Base-by-base conservation (phyloP, 2,329 filamentous ascomycete species). In the Fusarium dimerum region DNA sequence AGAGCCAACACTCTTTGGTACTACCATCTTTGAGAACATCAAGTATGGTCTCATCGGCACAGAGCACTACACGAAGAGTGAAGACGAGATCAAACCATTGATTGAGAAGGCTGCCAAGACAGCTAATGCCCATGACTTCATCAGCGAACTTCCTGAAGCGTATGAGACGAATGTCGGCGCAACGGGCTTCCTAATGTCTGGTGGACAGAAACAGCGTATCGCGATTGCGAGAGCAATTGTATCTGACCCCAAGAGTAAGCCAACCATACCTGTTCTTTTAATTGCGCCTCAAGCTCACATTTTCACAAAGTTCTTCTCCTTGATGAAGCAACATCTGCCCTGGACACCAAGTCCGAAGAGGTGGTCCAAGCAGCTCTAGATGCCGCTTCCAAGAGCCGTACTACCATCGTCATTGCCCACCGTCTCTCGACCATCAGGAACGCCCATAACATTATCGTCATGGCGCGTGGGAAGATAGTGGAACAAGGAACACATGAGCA, bases 171-270 rank as follows among this genome's bases (percentile, higher is more conserved):
- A 48, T 5, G 52, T 66, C 3, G 64, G 65, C 1, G 61, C 65
- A n/a, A 44, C 56, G 8, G 65, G 63, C 1, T 54, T 54, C 2
- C 49, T 56, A 0, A 50, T 67, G 0, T 65, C 66, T 15, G 85
- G 85, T 17, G 85, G 85, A 4, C 85, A 88, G 61, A 76, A 83
- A 34, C 85, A 88, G 59, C 76, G 85, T 7, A 73, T 88, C 16
- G 81, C 84, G 0, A 87, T 88, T 52, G 85, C 85, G 2, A 76
- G 85, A 16, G 82, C 80, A 40, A 83, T 88, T 43, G 73, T 88
- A 39, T 80, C 81, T 9, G 71, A 83, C 36, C 84, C 85, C 0
- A 36, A 36, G 11, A 36, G 32, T 36, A 36, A 36, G 32, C 9
- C 10, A 36, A 36, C 32, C 9, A 11, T 36, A 12, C 11, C 10